Evolutionary conservation across 2,329 filamentous ascomycete species (phyloP).

Genomic region (Neoarthrinium moseri): DNA sequence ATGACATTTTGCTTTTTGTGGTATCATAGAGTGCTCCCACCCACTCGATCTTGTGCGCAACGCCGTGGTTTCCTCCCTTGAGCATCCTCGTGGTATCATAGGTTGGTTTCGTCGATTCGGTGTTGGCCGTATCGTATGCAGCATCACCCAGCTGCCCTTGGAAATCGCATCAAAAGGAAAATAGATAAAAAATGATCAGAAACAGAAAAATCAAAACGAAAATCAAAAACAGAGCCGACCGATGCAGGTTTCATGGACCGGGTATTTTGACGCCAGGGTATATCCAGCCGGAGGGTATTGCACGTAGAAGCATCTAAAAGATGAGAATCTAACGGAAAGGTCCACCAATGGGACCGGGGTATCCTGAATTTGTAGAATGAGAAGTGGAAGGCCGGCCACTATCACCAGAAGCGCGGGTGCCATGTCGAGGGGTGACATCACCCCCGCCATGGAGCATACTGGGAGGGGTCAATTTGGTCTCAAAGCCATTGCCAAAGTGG

Average conservation of each 20-base stretch:
- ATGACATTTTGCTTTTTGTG: constrained; percentile 29
- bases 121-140: constrained; percentile 27
- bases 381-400: constrained; percentile 91
- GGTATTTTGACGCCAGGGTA: constrained; percentile 64
- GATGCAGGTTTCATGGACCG: constrained; percentile 42
- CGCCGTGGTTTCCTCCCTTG: constrained; percentile 26
- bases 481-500: constrained; percentile 63
- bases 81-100: constrained; percentile 34
- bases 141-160: constrained; percentile 20
- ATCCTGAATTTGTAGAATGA: constrained; percentile 94
- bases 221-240: constrained; percentile 41
- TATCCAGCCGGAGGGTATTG: constrained; percentile 62
- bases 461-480: constrained; percentile 58
- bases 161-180: constrained; percentile 22
- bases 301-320: constrained; percentile 48
- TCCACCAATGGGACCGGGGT: constrained; percentile 88
- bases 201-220: constrained; percentile 27
- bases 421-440: constrained; percentile 81
- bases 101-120: constrained; percentile 30
- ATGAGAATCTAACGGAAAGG: constrained; percentile 76
- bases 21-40: constrained; percentile 28
- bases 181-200: constrained; percentile 18
- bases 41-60: constrained; percentile 28
- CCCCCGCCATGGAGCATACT: constrained; percentile 69
- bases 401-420: constrained; percentile 80